Percentiles rank a stretch among this genome's conserved stretches.
phyloP scores from a whole-genome alignment of 2,329 filamentous ascomycete species.

The Colletotrichum sp. region DNA sequence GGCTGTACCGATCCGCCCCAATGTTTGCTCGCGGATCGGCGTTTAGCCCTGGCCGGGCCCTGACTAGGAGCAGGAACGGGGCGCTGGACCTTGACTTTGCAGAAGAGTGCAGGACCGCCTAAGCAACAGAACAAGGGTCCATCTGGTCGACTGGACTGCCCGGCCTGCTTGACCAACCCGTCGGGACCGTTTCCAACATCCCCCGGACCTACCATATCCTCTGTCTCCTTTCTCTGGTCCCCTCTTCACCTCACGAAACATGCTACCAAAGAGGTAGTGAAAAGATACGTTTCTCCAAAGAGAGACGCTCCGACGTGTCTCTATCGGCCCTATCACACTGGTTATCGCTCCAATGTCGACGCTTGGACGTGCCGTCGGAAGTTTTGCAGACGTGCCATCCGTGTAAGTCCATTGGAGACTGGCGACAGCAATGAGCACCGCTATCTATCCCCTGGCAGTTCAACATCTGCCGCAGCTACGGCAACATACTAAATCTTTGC shows the following conservation, averaged over 20 bases:
- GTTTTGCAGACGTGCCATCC: not conserved
- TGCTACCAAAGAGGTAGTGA: not conserved
- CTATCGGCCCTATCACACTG: slow-evolving; percentile 2
- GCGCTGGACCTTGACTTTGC: not conserved
- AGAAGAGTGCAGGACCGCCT: not conserved
- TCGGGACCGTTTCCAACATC: slow-evolving; percentile 12
- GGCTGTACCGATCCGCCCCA: slow-evolving; percentile 1
- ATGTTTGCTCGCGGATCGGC: slow-evolving; percentile 9
- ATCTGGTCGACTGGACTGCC: not conserved
- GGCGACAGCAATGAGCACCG: not conserved
- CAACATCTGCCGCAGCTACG: not conserved
- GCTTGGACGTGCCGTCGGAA: slow-evolving; percentile 7
- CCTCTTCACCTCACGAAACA: not conserved
- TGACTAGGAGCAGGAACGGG: not conserved
- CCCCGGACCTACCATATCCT: slow-evolving; percentile 6
- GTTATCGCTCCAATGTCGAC: not conserved
- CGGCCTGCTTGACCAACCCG: slow-evolving; percentile 16
- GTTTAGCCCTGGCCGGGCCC: slow-evolving; percentile 1
- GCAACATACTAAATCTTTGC: not conserved
- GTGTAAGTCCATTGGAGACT: slow-evolving; percentile 22
- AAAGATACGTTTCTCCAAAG: not conserved
- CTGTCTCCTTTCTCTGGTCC: not conserved
- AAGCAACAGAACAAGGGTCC: slow-evolving; percentile 2
- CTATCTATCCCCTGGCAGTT: not conserved
- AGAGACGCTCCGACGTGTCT: slow-evolving; percentile 5